phyloP scores from a whole-genome alignment of 306 rosid species.

The Cercis canadensis region DNA sequence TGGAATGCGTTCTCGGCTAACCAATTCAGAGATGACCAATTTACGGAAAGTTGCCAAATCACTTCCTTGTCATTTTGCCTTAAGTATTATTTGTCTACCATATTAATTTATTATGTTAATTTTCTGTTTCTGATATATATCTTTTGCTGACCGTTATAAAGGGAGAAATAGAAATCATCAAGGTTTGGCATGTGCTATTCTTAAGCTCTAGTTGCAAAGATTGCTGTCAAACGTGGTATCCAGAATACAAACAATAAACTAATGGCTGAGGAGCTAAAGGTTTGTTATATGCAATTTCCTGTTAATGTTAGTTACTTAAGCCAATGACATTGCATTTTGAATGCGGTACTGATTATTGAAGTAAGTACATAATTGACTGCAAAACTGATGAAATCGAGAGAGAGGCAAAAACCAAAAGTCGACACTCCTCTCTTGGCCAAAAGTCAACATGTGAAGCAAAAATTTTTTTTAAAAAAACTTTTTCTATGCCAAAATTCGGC shows the following conservation, averaged over 20 bases:
- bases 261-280: constrained; percentile 94
- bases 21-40: constrained; percentile 80
- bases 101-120: constrained; percentile 13
- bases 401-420: too few relatives aligned
- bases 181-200: constrained; percentile 84
- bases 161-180: constrained; percentile 98
- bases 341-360: constrained; percentile 24
- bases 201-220: constrained; percentile 82
- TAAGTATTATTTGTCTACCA: constrained; percentile 60
- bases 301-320: constrained; percentile 14
- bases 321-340: constrained; percentile 24
- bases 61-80: constrained; percentile 96
- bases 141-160: constrained; percentile 38
- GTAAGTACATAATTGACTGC: constrained; percentile 1
- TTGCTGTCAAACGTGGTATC: constrained; percentile 94
- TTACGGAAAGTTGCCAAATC: constrained; percentile 79
- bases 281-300: constrained; percentile 45
- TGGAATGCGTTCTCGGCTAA: constrained; percentile 74
- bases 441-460: too few relatives aligned
- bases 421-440: too few relatives aligned
- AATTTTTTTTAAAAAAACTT: too few relatives aligned
- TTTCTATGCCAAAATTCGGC: too few relatives aligned
- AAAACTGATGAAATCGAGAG: constrained; percentile 20
- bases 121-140: constrained; percentile 38
- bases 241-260: constrained; percentile 95